Base-by-base conservation (phyloP, 352 stramenopile species). In the Globisporangium alternatum region DNA sequence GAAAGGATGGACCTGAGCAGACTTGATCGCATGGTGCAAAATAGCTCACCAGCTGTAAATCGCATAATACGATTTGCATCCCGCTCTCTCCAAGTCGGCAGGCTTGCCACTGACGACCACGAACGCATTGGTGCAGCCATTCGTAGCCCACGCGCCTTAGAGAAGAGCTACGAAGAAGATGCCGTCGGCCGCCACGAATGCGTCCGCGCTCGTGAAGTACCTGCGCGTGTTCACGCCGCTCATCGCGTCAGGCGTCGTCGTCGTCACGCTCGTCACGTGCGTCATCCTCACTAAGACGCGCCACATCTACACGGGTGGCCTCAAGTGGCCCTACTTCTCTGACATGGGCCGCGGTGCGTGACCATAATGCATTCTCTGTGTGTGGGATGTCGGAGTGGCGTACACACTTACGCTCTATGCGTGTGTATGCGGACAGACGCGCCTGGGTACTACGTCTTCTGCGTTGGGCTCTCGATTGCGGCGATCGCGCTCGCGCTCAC, bases 311-410 rank as follows among this genome's bases (percentile, higher is more conserved):
- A 76, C 69, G 0, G 77, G 81, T 44, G 77, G 77, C 0, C 75
- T 90, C 62, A 62, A 69, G 13, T 89, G 80, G 80, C 78, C 81
- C 12, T 90, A 82, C 69, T 87, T 90, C 69, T 90, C 81, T 44
- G 81, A 88, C 66, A 75, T 88, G 67, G 78, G 81, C 35, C 78
- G 81, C 60, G 74, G 74, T 81, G 47, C 21, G 45, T 43, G 9
- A 3, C 3, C 3, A 1, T 62, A 22, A 1, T 13, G 33, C 33
- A 39, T 30, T 28, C 7, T 21, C 12, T 55, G 2, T 63, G 15
- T 57, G 10, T 30, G 8, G 25, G 25, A 28, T 28, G 25, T 28
- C 25, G 25, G 25, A 28, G 25, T 41, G 5, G 56, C 44, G 15
- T 28, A 28, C 33, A 39, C 7, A 39, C 2, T 39, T 12, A 13